Conservation (phyloP, 768 basidiomycete genomes). For the Artomyces pyxidatus region DNA sequence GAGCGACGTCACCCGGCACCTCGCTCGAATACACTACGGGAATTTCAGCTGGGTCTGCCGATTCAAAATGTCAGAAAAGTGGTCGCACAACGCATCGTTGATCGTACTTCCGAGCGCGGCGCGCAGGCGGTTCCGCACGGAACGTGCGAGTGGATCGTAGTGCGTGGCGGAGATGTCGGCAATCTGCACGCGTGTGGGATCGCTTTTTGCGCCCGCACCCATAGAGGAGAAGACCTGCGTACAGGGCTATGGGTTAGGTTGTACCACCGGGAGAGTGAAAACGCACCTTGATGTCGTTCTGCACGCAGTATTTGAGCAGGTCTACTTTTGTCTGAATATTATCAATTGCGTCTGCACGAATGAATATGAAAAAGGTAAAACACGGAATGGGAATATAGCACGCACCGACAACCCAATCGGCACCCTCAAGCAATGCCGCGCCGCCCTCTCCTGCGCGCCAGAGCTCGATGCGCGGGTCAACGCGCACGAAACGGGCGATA, state of each 20-base stretch:
- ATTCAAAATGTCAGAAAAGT: constrained; percentile 18
- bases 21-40: constrained; percentile 96
- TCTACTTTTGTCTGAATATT: constrained; percentile 97
- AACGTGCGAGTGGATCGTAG: constrained; percentile 91
- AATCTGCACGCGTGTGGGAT: constrained; percentile 93
- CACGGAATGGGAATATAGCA: not conserved
- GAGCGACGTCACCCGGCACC: constrained; percentile 77
- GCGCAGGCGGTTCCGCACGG: constrained; percentile 70
- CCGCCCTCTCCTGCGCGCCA: constrained; percentile 78
- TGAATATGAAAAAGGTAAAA: not conserved
- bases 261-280: not conserved
- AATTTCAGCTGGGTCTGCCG: constrained; percentile 44
- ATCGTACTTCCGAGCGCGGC: too few relatives aligned
- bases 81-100: constrained; percentile 15
- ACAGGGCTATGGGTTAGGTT: not conserved
- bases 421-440: constrained; percentile 63
- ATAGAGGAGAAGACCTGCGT: constrained; percentile 87
- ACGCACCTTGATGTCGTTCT: constrained; percentile 65
- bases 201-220: constrained; percentile 92
- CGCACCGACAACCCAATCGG: constrained; percentile 91
- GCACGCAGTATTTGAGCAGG: constrained; percentile 80
- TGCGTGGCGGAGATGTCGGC: constrained; percentile 88
- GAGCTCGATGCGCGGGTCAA: constrained; percentile 76
- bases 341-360: constrained; percentile 78
- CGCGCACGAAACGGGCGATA: constrained; percentile 79